Percentiles rank a stretch among this genome's conserved stretches.
phyloP scores from a whole-genome alignment of 805 yeast genomes.

The Saccharomyces mikatae region DNA sequence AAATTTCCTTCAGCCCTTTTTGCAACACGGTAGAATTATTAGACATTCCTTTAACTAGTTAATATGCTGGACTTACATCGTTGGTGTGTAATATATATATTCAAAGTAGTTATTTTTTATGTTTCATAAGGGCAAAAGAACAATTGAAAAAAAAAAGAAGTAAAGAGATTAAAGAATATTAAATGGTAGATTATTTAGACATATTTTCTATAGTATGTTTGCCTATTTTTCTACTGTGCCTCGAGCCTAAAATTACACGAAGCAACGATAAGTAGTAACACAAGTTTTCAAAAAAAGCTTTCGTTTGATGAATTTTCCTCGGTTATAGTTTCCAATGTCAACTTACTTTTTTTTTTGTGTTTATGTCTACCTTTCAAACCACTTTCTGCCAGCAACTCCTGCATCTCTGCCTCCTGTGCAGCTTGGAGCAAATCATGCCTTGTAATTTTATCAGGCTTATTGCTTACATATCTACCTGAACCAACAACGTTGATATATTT shows the following conservation, averaged over 20 bases:
- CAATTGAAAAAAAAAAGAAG: neutral
- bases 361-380: neutral
- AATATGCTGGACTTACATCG: neutral
- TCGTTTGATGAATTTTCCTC: neutral
- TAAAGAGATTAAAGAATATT: neutral
- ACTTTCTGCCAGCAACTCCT: neutral
- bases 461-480: constrained; percentile 9
- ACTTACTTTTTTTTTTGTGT: neutral
- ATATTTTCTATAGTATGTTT: neutral
- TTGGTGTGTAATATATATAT: neutral
- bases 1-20: constrained; percentile 81
- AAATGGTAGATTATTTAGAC: neutral
- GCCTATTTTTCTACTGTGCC: too few species aligned
- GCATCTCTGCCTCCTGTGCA: neutral
- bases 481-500: neutral
- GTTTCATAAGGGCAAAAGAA: neutral
- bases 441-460: constrained; percentile 10
- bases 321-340: neutral
- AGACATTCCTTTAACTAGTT: neutral
- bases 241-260: too few species aligned
- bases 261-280: too few species aligned
- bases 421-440: constrained; percentile 8
- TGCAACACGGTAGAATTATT: constrained; percentile 49
- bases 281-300: neutral
- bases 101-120: constrained; percentile 1